Evolutionary conservation across 179 eudicot genomes (phyloP).

Genomic region (Beta corolliflora): DNA sequence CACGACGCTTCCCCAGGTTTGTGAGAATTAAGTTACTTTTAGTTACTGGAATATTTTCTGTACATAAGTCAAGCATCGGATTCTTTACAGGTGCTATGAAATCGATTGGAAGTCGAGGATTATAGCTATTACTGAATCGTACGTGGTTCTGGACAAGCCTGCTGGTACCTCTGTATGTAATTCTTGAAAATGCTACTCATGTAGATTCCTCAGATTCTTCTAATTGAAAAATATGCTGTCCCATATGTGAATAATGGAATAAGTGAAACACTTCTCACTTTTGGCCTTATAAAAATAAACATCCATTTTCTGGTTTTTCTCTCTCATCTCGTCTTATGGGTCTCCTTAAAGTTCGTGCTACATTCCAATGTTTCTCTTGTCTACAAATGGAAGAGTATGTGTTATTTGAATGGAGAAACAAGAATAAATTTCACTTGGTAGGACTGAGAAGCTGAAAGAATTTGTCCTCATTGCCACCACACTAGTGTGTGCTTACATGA

Average conservation of each 20-base stretch:
- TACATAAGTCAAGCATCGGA: constrained; percentile 17
- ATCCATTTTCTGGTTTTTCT: too few species aligned
- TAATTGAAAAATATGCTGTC: neutral
- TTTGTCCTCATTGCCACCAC: constrained; percentile 1
- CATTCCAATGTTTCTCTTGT: too few species aligned
- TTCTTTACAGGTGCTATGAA: constrained; percentile 77
- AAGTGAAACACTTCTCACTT: too few species aligned
- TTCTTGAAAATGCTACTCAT: constrained; percentile 21
- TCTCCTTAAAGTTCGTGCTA: too few species aligned
- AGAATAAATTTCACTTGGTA: neutral
- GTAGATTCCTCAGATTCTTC: neutral
- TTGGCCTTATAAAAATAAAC: too few species aligned
- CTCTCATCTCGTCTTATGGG: too few species aligned
- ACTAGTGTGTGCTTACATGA: neutral
- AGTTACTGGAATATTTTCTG: constrained; percentile 1
- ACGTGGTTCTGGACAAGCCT: constrained; percentile 92
- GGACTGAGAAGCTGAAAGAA: neutral
- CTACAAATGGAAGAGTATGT: neutral
- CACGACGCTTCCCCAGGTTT: constrained; percentile 94
- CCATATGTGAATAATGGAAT: too few species aligned
- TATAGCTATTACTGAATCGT: constrained; percentile 71
- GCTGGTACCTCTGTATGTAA: constrained; percentile 89
- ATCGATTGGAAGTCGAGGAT: constrained; percentile 90
- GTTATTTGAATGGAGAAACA: neutral
- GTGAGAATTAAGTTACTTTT: constrained; percentile 5